These are phyloP conservation scores for Tylopilus sp. DNA, from an alignment of 1,284 basidiomycete species.

Conservation along the genomic window DNA sequence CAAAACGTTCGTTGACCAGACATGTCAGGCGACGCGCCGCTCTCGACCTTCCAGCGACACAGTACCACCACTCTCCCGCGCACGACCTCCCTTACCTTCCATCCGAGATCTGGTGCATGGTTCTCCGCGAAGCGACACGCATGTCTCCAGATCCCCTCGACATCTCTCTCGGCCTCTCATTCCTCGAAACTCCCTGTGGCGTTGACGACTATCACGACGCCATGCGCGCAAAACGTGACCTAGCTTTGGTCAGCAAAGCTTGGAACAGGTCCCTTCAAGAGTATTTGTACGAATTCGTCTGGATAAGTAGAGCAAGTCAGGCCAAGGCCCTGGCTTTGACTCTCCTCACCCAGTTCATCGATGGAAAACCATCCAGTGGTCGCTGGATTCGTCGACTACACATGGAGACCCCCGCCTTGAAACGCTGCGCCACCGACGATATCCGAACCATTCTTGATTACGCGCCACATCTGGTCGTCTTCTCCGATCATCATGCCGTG, in stretches of 20 bases:
- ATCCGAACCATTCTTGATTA: constrained; percentile 62
- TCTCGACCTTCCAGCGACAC: constrained; percentile 11
- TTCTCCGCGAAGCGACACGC: constrained; percentile 49
- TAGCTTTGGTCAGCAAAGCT: constrained; percentile 51
- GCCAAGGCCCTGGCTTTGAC: constrained; percentile 55
- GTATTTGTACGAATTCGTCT: constrained; percentile 62
- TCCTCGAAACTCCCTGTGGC: constrained; percentile 42
- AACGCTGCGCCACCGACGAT: constrained; percentile 62
- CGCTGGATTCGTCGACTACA: constrained; percentile 59
- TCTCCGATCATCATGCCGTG: constrained; percentile 60
- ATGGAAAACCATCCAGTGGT: constrained; percentile 42
- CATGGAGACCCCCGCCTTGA: constrained; percentile 63
- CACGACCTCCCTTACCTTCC: constrained; percentile 46
- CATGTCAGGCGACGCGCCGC: constrained; percentile 8
- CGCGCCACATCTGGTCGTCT: constrained; percentile 54
- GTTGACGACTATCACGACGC: constrained; percentile 41
- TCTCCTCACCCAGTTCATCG: constrained; percentile 46
- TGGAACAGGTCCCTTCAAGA: constrained; percentile 54
- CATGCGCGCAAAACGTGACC: constrained; percentile 47
- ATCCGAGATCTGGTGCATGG: constrained; percentile 56
- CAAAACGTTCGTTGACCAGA: constrained; percentile 7
- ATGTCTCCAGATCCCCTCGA: constrained; percentile 45
- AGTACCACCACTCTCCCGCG: constrained; percentile 28
- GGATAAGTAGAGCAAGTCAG: constrained; percentile 58
- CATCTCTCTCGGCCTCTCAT: constrained; percentile 47